Evolutionary conservation across 805 yeast genomes (phyloP).

Genomic region (Candida wancherniae): DNA sequence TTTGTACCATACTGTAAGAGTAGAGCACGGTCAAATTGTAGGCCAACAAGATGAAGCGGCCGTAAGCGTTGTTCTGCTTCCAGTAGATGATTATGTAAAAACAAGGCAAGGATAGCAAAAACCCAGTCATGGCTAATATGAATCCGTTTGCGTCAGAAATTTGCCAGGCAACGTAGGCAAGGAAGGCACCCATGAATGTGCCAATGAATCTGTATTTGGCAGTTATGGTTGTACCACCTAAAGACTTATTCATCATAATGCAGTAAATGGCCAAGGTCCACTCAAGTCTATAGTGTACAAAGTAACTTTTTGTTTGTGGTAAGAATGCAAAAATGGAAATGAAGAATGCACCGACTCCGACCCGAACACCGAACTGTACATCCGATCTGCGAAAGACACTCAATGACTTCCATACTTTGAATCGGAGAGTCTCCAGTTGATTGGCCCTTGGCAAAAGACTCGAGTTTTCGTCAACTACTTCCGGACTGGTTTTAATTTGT

Average conservation of each 20-base stretch:
- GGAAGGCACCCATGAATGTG: slow-evolving; percentile 63
- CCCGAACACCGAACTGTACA: slow-evolving; percentile 73
- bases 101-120: slow-evolving; percentile 44
- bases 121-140: slow-evolving; percentile 48
- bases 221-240: slow-evolving; percentile 82
- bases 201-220: slow-evolving; percentile 71
- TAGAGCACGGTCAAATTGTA: slow-evolving; percentile 76
- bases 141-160: slow-evolving; percentile 51
- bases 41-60: slow-evolving; percentile 66
- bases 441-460: background rate
- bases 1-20: slow-evolving; percentile 61
- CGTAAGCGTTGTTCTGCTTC: slow-evolving; percentile 59
- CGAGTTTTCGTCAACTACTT: background rate
- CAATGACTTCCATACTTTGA: slow-evolving; percentile 43
- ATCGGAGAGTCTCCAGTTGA: slow-evolving; percentile 1
- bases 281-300: slow-evolving; percentile 69
- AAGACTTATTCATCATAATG: slow-evolving; percentile 77
- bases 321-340: slow-evolving; percentile 65
- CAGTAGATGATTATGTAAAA: slow-evolving; percentile 61
- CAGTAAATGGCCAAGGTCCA: slow-evolving; percentile 83
- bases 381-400: slow-evolving; percentile 58
- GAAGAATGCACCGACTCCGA: slow-evolving; percentile 69
- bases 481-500: slow-evolving; percentile 8
- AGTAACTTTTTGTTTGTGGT: slow-evolving; percentile 48
- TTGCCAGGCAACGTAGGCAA: slow-evolving; percentile 59